A percentile compares a stretch with the other conserved stretches of the same genome.
phyloP scores from a whole-genome alignment of 768 basidiomycete species.

The Tricholoma hemisulphureum region DNA sequence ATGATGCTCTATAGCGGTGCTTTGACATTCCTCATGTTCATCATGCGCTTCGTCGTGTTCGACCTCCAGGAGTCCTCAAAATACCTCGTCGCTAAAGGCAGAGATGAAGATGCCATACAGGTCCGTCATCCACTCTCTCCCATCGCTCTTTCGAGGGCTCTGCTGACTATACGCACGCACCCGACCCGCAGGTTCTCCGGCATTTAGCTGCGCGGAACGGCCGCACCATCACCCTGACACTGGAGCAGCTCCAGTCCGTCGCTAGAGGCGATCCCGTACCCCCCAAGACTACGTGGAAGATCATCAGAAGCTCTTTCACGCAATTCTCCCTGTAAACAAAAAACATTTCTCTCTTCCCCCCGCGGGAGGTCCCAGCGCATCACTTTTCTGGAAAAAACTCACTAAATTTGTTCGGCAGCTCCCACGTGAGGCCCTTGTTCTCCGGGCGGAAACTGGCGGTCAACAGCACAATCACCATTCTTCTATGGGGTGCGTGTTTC shows the following conservation, averaged over 20 bases:
- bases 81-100: conserved; percentile 55
- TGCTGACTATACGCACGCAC: too few species aligned
- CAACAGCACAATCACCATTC: conserved; percentile 47
- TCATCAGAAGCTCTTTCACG: conserved; percentile 35
- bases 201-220: conserved; percentile 50
- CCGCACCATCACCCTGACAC: conserved; percentile 41
- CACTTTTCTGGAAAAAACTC: too few species aligned
- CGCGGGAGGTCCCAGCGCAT: too few species aligned
- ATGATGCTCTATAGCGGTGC: conserved; percentile 36
- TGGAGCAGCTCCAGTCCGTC: conserved; percentile 41
- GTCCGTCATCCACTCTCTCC: conserved; percentile 21
- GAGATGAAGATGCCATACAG: conserved; percentile 54
- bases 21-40: conserved; percentile 52
- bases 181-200: conserved; percentile 50
- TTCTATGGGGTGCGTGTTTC: conserved; percentile 46
- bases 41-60: conserved; percentile 55
- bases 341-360: too few species aligned
- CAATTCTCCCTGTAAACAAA: conserved; percentile 40
- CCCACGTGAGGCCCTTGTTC: conserved; percentile 51
- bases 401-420: too few species aligned
- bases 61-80: conserved; percentile 62
- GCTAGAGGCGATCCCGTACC: conserved; percentile 16
- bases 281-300: conserved; percentile 25
- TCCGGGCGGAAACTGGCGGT: conserved; percentile 40
- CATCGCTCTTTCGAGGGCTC: too few species aligned